phyloP scores from a whole-genome alignment of 2,329 filamentous ascomycete genomes.

The Sclerotinia trifoliorum region DNA sequence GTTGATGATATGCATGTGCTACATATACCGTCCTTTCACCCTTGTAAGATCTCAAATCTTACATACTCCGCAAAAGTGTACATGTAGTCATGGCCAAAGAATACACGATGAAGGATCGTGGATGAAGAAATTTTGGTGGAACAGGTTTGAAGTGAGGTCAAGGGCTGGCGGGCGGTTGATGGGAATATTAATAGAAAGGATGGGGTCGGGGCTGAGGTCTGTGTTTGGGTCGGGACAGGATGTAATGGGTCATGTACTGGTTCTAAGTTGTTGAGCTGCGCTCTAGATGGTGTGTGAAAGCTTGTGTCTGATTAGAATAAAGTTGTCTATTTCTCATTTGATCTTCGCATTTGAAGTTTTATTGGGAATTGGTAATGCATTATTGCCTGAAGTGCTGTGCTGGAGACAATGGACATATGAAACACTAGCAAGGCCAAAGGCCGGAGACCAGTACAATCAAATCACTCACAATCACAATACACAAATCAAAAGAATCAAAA shows the following conservation, averaged over 20 bases:
- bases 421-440: background rate
- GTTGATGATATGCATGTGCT: too few species aligned
- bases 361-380: background rate
- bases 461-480: background rate
- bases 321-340: background rate
- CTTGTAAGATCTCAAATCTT: too few species aligned
- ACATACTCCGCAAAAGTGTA: too few species aligned
- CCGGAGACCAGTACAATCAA: background rate
- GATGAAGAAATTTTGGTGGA: background rate
- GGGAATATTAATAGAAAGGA: background rate
- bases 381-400: too few species aligned
- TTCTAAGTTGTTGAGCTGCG: background rate
- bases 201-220: background rate
- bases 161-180: background rate
- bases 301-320: background rate
- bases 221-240: background rate
- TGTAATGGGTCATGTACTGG: background rate
- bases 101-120: background rate
- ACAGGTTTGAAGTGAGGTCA: background rate
- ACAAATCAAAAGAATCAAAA: background rate
- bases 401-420: background rate
- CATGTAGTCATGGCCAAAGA: background rate
- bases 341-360: too few species aligned
- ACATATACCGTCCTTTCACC: too few species aligned
- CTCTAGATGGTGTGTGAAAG: too few species aligned